A percentile compares a stretch with the other conserved stretches of the same genome.
Evolutionary conservation across 805 yeast genomes (phyloP).

Genomic region (Blastobotrys terrestris): DNA sequence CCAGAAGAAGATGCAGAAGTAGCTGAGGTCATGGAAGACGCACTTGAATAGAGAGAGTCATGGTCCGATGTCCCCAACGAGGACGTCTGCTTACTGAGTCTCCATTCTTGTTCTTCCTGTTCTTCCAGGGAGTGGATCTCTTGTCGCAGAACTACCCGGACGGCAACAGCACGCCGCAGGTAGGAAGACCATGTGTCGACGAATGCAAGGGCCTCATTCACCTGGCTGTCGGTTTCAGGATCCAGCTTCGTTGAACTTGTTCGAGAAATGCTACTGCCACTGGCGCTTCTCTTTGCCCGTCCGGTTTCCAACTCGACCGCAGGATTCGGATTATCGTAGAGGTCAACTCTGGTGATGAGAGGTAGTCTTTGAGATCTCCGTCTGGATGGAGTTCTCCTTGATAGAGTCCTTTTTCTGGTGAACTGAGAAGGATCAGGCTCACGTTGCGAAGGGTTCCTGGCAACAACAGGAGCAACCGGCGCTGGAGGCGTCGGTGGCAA

Average conservation of each 20-base stretch:
- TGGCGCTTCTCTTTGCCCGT: background rate
- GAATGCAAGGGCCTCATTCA: conserved; percentile 28
- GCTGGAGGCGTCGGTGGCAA: background rate
- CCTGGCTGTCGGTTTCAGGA: conserved; percentile 5
- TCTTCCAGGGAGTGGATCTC: conserved; percentile 20
- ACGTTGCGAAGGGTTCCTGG: background rate
- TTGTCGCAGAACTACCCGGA: conserved; percentile 24
- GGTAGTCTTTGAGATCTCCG: background rate
- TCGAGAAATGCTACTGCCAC: background rate
- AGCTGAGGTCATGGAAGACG: background rate
- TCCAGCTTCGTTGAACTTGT: background rate
- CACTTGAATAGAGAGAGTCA: background rate
- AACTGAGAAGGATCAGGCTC: background rate
- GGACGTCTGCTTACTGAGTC: background rate
- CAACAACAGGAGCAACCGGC: background rate
- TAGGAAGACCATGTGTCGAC: conserved; percentile 30
- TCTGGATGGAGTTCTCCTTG: background rate
- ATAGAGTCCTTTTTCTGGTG: conserved; percentile 1
- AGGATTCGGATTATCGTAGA: conserved; percentile 9
- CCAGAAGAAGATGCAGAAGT: background rate
- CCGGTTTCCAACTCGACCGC: conserved; percentile 2
- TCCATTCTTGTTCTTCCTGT: conserved; percentile 18
- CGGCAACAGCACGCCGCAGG: conserved; percentile 28
- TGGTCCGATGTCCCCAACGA: background rate
- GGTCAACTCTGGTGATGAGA: conserved; percentile 7